Evolutionary conservation across 139 green algal species (phyloP).

Genomic region (Eudorina sp.): DNA sequence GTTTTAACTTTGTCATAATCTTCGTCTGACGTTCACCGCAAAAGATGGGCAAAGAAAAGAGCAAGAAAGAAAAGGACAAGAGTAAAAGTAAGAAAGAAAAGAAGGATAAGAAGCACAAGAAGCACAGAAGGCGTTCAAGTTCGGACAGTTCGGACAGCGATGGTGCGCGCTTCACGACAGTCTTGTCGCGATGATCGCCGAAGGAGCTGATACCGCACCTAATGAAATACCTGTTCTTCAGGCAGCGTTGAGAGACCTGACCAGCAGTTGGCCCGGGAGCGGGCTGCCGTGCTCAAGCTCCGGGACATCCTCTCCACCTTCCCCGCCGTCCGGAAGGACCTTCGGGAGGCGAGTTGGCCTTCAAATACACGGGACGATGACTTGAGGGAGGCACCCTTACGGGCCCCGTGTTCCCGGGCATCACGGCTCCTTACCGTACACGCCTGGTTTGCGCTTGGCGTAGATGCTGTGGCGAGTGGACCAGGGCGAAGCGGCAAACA

Average conservation of each 20-base stretch:
- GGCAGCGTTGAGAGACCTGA: background rate
- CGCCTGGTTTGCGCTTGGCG: background rate
- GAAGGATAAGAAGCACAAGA: constrained; percentile 61
- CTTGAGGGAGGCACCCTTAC: too few species aligned
- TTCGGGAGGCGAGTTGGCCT: constrained; percentile 45
- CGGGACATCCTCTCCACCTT: constrained; percentile 32
- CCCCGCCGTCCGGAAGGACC: constrained; percentile 53
- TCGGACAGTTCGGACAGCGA: constrained; percentile 46
- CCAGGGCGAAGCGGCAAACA: constrained; percentile 50
- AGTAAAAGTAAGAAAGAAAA: constrained; percentile 66
- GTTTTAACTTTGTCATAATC: too few species aligned
- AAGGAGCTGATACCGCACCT: too few species aligned
- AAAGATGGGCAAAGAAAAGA: constrained; percentile 52
- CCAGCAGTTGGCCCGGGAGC: constrained; percentile 44
- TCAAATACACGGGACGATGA: constrained; percentile 19
- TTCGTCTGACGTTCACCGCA: too few species aligned
- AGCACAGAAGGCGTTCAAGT: constrained; percentile 38
- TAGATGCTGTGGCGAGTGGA: constrained; percentile 59
- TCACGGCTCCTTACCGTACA: too few species aligned
- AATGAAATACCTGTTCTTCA: too few species aligned
- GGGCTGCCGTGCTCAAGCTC: constrained; percentile 47
- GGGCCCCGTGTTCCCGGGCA: too few species aligned
- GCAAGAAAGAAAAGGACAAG: constrained; percentile 61
- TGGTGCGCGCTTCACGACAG: too few species aligned
- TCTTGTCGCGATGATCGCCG: too few species aligned